phyloP scores from a whole-genome alignment of 2,329 filamentous ascomycete genomes.

The Aspergillus puulaauensis region DNA sequence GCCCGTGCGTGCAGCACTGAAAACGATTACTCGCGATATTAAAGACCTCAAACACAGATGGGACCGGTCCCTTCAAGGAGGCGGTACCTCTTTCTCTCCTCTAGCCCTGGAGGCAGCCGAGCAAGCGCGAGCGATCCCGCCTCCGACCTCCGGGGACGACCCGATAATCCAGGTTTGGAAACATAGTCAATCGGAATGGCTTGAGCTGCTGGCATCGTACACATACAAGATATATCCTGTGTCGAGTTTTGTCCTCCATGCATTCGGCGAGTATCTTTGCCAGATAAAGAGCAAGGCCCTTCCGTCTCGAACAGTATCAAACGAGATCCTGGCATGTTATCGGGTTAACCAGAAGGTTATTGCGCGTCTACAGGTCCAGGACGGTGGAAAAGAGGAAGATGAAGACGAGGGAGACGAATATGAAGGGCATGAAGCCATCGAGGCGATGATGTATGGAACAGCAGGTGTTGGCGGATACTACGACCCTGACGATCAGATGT shows the following conservation, averaged over 20 bases:
- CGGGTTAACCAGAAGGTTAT: conserved; percentile 33
- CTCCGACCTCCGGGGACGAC: conserved; percentile 31
- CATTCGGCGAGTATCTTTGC: conserved; percentile 35
- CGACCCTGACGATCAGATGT: conserved; percentile 24
- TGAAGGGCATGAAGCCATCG: conserved; percentile 32
- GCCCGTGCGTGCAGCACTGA: conserved; percentile 20
- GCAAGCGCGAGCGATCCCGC: conserved; percentile 28
- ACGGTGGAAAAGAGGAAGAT: conserved; percentile 17
- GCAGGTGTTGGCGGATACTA: conserved; percentile 17
- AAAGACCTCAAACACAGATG: conserved; percentile 21
- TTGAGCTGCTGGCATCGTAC: conserved; percentile 39
- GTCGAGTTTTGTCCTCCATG: conserved; percentile 29
- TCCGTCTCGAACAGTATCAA: conserved; percentile 26
- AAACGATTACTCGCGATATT: conserved; percentile 21
- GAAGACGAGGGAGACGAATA: conserved; percentile 22
- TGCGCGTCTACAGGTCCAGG: conserved; percentile 24
- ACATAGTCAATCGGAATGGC: conserved; percentile 32
- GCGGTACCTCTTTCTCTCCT: conserved; percentile 19
- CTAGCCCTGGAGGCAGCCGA: conserved; percentile 29
- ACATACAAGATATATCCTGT: conserved; percentile 27
- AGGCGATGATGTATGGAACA: conserved; percentile 24
- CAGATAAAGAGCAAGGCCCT: conserved; percentile 29
- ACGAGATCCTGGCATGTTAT: conserved; percentile 30
- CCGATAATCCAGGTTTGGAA: conserved; percentile 36
- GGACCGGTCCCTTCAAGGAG: conserved; percentile 9